Evolutionary conservation across 768 basidiomycete genomes (phyloP).

Genomic region (Nidula microcarpa): DNA sequence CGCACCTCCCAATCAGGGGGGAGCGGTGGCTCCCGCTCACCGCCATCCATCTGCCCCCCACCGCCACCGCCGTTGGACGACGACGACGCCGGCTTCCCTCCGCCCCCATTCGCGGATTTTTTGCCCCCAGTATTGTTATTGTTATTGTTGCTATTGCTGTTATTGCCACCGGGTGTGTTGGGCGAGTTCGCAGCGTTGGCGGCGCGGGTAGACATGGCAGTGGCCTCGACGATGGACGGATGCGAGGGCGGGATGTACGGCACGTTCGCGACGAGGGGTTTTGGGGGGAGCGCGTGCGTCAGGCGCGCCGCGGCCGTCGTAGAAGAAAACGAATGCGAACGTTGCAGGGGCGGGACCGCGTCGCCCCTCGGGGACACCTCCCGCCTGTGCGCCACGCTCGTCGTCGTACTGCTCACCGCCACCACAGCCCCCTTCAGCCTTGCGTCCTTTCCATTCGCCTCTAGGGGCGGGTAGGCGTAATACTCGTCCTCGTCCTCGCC

Average conservation of each 20-base stretch:
- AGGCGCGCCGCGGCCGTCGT: constrained; percentile 30
- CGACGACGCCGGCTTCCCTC: constrained; percentile 18
- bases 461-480: constrained; percentile 26
- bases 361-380: background rate
- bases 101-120: too few relatives aligned
- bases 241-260: constrained; percentile 54
- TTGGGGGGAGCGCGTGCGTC: constrained; percentile 68
- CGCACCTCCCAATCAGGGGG: constrained; percentile 64
- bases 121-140: too few relatives aligned
- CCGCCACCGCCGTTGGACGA: constrained; percentile 5
- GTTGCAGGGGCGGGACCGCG: constrained; percentile 9
- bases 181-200: background rate
- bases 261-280: constrained; percentile 50
- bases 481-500: constrained; percentile 67
- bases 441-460: background rate
- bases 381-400: background rate
- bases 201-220: constrained; percentile 47
- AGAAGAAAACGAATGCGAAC: constrained; percentile 14
- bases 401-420: background rate
- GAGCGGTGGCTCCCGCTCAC: constrained; percentile 18
- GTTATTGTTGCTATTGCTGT: constrained; percentile 15
- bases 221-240: constrained; percentile 57
- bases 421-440: background rate
- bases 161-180: constrained; percentile 35
- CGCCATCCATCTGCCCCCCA: background rate